Evolutionary conservation across 345 rosid species (phyloP), one percentile per base, ranked within the genome.

Genomic region (Gossypium stocksii): DNA sequence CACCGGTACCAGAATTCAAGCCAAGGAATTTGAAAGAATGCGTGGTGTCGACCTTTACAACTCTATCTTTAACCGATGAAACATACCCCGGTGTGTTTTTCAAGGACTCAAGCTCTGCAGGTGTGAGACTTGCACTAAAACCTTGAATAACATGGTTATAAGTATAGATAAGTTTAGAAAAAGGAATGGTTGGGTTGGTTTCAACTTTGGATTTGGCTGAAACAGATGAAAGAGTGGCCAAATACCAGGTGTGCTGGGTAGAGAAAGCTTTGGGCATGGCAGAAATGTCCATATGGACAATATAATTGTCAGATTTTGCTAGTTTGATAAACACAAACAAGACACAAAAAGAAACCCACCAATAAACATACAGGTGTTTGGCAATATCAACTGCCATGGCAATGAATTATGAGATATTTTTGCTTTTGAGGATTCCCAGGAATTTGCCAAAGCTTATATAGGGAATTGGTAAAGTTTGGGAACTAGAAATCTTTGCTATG

Each of bases 201-300:
- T 60, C 10, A 22, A 38, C 23, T n/a, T 51, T 58, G 16, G 23
- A 51, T 4, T 23, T 41, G 9, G 75, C 11, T 25, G 61, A 56
- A 4, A 78, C 20, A 22, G 86, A 83, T 13, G 67, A 48, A 72
- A 86, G 79, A 15, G 82, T 82, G 74, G 87, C 79, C 60, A 76
- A 53, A 74, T 82, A 80, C 87, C 89, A 84, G 62, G 29, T 60
- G 2, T 83, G 87, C 69, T 79, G 80, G 58, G 51, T 74, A 12
- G 78, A 63, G 53, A 78, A 86, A 66, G 83, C 79, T 75, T 78
- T 82, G 46, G 89, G 87, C 89, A 84, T 86, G 69, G 78, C 75
- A 27, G 84, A 71, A 23, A 65, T n/a, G 84, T 86, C 85, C 89
- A 86, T 86, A 70, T 78, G 72, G 80, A 86, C 77, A 25, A 86